These are phyloP conservation scores for Neurospora terricola DNA, from an alignment of 495 filamentous ascomycete genomes.

Conservation along the genomic window DNA sequence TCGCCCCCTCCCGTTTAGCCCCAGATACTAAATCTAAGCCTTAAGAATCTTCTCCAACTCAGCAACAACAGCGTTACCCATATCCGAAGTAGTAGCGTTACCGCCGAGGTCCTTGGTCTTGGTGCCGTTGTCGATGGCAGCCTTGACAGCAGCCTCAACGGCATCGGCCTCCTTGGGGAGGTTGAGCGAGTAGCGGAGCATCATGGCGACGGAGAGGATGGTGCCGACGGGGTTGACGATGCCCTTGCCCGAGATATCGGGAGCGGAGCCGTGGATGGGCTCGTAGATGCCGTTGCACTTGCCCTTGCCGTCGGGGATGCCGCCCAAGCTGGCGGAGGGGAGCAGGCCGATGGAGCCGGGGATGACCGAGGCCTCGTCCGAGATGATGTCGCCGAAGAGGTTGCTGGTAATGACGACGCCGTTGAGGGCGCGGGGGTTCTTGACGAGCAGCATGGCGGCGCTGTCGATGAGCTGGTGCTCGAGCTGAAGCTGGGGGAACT, in stretches of 20 bases:
- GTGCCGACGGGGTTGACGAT: slow-evolving; percentile 81
- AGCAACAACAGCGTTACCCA: slow-evolving; percentile 71
- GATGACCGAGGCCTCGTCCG: slow-evolving; percentile 93
- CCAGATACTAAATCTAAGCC: slow-evolving; percentile 6
- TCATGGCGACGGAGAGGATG: slow-evolving; percentile 81
- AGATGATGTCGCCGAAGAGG: slow-evolving; percentile 93
- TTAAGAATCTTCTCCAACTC: slow-evolving; percentile 52
- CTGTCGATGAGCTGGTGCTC: slow-evolving; percentile 91
- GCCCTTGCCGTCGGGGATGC: slow-evolving; percentile 69
- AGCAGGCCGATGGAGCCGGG: slow-evolving; percentile 83
- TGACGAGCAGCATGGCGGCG: slow-evolving; percentile 95
- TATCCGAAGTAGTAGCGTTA: slow-evolving; percentile 55
- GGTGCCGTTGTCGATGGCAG: slow-evolving; percentile 63
- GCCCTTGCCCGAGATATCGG: slow-evolving; percentile 75
- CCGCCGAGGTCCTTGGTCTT: slow-evolving; percentile 77
- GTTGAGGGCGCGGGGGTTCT: slow-evolving; percentile 84
- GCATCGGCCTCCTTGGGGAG: slow-evolving; percentile 60
- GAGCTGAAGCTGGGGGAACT: slow-evolving; percentile 81
- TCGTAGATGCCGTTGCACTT: slow-evolving; percentile 87
- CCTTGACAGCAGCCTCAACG: slow-evolving; percentile 72
- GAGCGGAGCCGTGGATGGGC: slow-evolving; percentile 83
- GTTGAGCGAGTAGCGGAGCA: slow-evolving; percentile 81
- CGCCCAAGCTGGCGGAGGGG: slow-evolving; percentile 80
- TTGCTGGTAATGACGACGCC: slow-evolving; percentile 92
- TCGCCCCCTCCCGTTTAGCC: background rate